Evolutionary conservation across 2,329 filamentous ascomycete genomes (phyloP).

Genomic region (Trichoderma sp.): DNA sequence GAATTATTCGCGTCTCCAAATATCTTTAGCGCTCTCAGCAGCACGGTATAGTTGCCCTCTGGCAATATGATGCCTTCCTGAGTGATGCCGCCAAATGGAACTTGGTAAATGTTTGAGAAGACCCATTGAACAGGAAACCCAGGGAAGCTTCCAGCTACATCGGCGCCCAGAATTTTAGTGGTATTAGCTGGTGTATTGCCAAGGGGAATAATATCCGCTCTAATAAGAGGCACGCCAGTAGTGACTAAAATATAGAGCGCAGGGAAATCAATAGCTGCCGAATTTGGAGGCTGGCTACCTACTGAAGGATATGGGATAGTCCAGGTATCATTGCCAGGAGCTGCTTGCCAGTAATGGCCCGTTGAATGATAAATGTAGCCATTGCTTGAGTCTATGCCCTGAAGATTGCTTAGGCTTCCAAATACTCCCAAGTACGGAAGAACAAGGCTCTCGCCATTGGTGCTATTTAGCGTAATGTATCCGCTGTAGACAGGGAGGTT

Average conservation of each 20-base stretch:
- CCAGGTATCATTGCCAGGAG: constrained; percentile 10
- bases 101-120: not conserved
- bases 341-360: not conserved
- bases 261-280: constrained; percentile 4
- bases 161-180: not conserved
- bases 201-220: constrained; percentile 11
- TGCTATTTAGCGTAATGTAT: constrained; percentile 44
- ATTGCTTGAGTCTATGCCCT: not conserved
- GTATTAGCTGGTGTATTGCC: constrained; percentile 1
- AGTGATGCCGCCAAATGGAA: constrained; percentile 3
- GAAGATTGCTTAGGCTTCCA: constrained; percentile 26
- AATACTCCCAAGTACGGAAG: constrained; percentile 46
- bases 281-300: not conserved
- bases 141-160: not conserved
- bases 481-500: constrained; percentile 47
- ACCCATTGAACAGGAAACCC: constrained; percentile 5
- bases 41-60: not conserved
- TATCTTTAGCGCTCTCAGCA: constrained; percentile 8
- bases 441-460: constrained; percentile 41
- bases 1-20: constrained; percentile 1
- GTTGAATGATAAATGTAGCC: constrained; percentile 4
- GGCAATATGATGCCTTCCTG: constrained; percentile 1
- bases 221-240: not conserved
- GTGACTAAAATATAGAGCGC: not conserved
- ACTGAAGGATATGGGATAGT: constrained; percentile 11